Evolutionary conservation across 208 protist genomes (phyloP).

Genomic region (Polymyxa betae): DNA sequence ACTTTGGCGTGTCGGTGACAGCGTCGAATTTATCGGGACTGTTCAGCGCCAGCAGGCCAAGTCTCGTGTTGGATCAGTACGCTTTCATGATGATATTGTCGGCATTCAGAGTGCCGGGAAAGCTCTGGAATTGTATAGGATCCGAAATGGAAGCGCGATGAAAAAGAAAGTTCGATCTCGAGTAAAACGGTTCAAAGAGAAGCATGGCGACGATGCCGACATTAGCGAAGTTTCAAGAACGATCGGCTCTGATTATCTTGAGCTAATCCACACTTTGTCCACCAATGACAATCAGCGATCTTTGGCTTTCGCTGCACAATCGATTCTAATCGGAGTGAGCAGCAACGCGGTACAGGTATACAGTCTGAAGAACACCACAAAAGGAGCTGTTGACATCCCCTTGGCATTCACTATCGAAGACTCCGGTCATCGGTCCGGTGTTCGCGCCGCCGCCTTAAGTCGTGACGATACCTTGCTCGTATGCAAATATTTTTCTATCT

Average conservation of each 20-base stretch:
- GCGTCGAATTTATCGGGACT: background rate
- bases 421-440: constrained; percentile 70
- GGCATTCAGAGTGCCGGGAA: constrained; percentile 66
- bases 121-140: constrained; percentile 68
- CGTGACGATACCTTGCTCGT: constrained; percentile 65
- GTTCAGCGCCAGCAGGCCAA: background rate
- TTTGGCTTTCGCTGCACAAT: background rate
- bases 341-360: background rate
- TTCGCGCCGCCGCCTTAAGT: constrained; percentile 72
- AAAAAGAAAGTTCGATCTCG: constrained; percentile 61
- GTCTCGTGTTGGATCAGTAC: background rate
- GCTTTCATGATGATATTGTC: constrained; percentile 55
- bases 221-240: background rate
- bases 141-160: constrained; percentile 63
- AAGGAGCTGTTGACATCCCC: background rate
- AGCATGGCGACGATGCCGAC: constrained; percentile 50
- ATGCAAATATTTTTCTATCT: background rate
- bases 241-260: constrained; percentile 26
- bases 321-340: background rate
- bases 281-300: background rate
- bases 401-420: background rate
- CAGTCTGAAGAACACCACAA: background rate
- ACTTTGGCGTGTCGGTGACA: constrained; percentile 62
- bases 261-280: background rate
- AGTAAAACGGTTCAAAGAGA: constrained; percentile 55